Evolutionary conservation across 495 filamentous ascomycete genomes (phyloP), one percentile per base, ranked within the genome.

Genomic region (Chlorociboria aeruginascens): DNA sequence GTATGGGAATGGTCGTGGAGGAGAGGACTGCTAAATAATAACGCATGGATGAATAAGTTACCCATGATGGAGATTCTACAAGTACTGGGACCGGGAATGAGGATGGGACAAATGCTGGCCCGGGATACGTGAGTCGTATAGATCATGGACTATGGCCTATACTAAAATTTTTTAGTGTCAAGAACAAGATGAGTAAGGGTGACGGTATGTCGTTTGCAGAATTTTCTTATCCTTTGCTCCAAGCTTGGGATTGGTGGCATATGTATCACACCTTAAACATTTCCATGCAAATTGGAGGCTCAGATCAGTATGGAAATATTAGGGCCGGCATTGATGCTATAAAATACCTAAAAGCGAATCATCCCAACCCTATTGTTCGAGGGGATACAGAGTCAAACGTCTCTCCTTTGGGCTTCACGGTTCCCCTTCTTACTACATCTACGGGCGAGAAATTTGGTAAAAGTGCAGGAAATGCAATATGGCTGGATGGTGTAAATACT

Each of bases 291-390:
- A 88, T 99, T 36, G 92, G 92, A 43, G 92, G 92, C 37, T 83
- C 87, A 28, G 92, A 99, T 62, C 92, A 99, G 63, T 99, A 79
- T 63, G 92, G 92, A 50, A 99, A 99, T 61, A 96, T 99, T 51
- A 71, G 93, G 6, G 80, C 89, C 35, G 92, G 92, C 17, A 83
- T 95, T 60, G 85, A 95, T 34, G 76, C 83, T 2, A 69, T 97
- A 52, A 86, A 87, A 57, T 65, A 79, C 28, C 77, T 85, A 33
- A 73, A 76, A 31, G 77, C 74, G 39, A 77, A 70, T 43, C 66
- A 74, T 44, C 63, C 66, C 1, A 60, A 72, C 48, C 64, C 65
- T 0, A n/a, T 30, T 0, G 34, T 40, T 1, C 45, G 1, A 36
- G 49, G 51, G 33, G 63, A 72, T 38, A 66, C 64, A 29, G 33